phyloP scores from a whole-genome alignment of 148 eudicot genomes.

The Gaultheria prostrata region DNA sequence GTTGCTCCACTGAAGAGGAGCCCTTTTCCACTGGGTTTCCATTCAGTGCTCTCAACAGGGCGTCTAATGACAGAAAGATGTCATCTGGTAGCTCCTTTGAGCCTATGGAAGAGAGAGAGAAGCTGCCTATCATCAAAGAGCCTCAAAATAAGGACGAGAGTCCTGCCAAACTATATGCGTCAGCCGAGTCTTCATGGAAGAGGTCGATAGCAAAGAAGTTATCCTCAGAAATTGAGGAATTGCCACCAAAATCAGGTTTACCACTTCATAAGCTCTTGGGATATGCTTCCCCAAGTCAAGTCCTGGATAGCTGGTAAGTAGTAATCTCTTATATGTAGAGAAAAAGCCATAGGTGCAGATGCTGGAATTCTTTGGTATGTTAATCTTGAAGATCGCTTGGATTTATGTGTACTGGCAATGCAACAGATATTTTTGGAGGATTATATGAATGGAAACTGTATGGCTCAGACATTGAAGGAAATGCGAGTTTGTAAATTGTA shows the following conservation, averaged over 20 bases:
- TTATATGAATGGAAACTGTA: background rate
- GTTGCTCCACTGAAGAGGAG: conserved; percentile 35
- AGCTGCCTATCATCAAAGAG: conserved; percentile 21
- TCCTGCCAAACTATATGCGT: conserved; percentile 17
- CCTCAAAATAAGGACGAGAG: conserved; percentile 20
- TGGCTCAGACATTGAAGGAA: background rate
- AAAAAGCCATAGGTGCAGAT: background rate
- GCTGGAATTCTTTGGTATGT: background rate
- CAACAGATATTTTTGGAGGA: background rate
- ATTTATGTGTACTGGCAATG: background rate
- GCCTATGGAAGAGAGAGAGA: conserved; percentile 28
- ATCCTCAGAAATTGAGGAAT: conserved; percentile 42
- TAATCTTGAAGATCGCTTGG: background rate
- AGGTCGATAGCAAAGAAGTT: conserved; percentile 29
- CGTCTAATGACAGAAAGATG: conserved; percentile 23
- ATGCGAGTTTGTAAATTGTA: background rate
- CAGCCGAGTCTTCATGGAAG: conserved; percentile 24
- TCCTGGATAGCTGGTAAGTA: conserved; percentile 25
- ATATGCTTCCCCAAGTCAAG: conserved; percentile 54
- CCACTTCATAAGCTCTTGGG: conserved; percentile 92
- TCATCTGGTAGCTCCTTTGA: conserved; percentile 28
- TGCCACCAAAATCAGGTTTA: conserved; percentile 38
- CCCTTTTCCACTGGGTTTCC: conserved; percentile 21
- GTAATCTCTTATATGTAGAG: background rate
- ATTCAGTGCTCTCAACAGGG: background rate